phyloP scores from a whole-genome alignment of 257 asterid species.

The Gentiana macrophylla region DNA sequence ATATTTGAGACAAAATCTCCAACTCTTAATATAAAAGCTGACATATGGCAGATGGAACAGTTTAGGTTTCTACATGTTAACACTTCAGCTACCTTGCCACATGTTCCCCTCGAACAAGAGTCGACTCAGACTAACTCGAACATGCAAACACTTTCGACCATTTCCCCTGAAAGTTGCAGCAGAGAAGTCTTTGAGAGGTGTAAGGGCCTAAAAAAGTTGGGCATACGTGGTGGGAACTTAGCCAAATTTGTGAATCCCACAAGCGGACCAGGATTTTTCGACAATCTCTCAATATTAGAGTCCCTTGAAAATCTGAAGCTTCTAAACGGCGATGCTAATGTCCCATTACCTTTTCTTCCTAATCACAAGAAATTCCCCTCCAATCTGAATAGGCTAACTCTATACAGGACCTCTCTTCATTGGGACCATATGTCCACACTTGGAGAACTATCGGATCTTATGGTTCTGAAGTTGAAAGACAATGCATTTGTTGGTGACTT shows the following conservation, averaged over 20 bases:
- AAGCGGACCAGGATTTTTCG: conserved; percentile 21
- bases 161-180: conserved; percentile 49
- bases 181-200: conserved; percentile 31
- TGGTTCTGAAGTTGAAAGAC: conserved; percentile 15
- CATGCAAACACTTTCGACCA: conserved; percentile 40
- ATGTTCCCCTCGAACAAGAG: conserved; percentile 22
- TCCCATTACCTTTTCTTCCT: conserved; percentile 1
- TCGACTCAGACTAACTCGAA: conserved; percentile 16
- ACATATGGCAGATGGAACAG: conserved; percentile 27
- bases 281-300: conserved; percentile 23
- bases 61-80: conserved; percentile 33
- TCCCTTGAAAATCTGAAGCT: conserved; percentile 32
- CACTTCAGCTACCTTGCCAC: conserved; percentile 8
- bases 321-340: conserved; percentile 19
- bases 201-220: conserved; percentile 29
- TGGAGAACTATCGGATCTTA: conserved; percentile 4
- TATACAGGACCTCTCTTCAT: conserved; percentile 5
- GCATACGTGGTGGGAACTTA: conserved; percentile 39
- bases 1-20: neutral
- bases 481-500: conserved; percentile 8
- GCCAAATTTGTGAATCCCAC: conserved; percentile 22
- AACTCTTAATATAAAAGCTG: conserved; percentile 6
- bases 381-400: conserved; percentile 11
- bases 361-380: conserved; percentile 6
- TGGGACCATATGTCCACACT: conserved; percentile 10